Evolutionary conservation across 371 early-diverging fungal genomes (phyloP).

Genomic region (Paraphysoderma sedebokerense): DNA sequence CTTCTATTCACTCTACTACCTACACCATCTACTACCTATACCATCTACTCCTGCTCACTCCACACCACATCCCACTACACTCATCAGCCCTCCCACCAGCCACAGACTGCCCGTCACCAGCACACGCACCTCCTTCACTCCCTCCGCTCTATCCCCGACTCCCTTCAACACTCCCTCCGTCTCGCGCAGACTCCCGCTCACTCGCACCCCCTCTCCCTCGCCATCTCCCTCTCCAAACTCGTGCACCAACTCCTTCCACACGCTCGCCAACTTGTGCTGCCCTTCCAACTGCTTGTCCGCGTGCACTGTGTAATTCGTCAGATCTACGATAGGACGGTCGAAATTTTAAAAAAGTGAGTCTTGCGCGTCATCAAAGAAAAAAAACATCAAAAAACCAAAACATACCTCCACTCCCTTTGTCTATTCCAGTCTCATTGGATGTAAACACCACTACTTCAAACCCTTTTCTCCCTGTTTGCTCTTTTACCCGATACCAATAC

Average conservation of each 20-base stretch:
- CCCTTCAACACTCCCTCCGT: constrained; percentile 9
- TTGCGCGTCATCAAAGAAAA: not conserved
- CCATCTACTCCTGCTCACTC: too few species aligned
- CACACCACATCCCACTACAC: constrained; percentile 40
- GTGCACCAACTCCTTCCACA: constrained; percentile 24
- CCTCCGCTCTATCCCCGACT: not conserved
- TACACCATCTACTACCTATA: too few species aligned
- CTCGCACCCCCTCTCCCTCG: constrained; percentile 8
- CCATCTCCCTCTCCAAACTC: constrained; percentile 12
- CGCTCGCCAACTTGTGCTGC: constrained; percentile 28
- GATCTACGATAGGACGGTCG: constrained; percentile 16
- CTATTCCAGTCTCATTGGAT: constrained; percentile 38
- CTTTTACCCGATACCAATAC: not conserved
- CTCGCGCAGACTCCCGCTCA: constrained; percentile 16
- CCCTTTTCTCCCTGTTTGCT: not conserved
- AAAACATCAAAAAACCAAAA: constrained; percentile 1
- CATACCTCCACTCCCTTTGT: constrained; percentile 9
- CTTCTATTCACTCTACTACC: too few species aligned
- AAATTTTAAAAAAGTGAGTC: not conserved
- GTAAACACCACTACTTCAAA: constrained; percentile 56
- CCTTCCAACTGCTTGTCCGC: constrained; percentile 30
- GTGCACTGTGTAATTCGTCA: constrained; percentile 39
- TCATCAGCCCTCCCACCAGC: constrained; percentile 72
- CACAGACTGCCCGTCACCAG: constrained; percentile 88
- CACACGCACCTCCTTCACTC: constrained; percentile 29